Conservation (phyloP, 2,329 filamentous ascomycete genomes). For the Neonectria magnoliae region DNA sequence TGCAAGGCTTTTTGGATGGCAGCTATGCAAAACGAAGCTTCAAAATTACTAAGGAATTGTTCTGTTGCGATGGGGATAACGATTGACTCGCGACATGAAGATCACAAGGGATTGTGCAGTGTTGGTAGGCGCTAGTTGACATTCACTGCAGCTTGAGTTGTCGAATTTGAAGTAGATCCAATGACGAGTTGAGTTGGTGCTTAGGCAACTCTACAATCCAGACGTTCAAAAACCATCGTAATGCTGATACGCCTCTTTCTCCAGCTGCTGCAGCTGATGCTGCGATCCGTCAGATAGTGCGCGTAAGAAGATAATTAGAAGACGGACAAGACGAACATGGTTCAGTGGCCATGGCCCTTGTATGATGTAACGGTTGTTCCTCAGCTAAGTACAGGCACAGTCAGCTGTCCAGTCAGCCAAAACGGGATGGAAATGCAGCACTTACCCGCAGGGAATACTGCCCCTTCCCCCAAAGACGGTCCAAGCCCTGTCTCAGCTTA, state of each 20-base stretch:
- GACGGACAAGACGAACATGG: neutral
- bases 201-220: too few relatives aligned
- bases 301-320: neutral
- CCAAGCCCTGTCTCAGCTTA: constrained; percentile 1
- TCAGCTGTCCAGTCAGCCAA: neutral
- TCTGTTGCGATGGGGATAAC: too few relatives aligned
- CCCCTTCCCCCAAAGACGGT: neutral
- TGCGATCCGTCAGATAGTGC: neutral
- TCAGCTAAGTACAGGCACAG: neutral
- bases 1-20: neutral
- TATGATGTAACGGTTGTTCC: constrained; percentile 5
- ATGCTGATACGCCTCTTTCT: neutral
- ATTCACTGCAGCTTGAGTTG: too few relatives aligned
- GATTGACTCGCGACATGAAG: too few relatives aligned
- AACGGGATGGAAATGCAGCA: neutral
- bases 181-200: accelerated
- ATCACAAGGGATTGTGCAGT: too few relatives aligned
- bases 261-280: neutral
- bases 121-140: too few relatives aligned
- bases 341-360: neutral
- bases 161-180: too few relatives aligned
- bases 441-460: neutral
- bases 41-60: too few relatives aligned
- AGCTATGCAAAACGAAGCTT: neutral
- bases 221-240: neutral